Evolutionary conservation across 768 basidiomycete genomes (phyloP).

Genomic region (Suillus cothurnatus): DNA sequence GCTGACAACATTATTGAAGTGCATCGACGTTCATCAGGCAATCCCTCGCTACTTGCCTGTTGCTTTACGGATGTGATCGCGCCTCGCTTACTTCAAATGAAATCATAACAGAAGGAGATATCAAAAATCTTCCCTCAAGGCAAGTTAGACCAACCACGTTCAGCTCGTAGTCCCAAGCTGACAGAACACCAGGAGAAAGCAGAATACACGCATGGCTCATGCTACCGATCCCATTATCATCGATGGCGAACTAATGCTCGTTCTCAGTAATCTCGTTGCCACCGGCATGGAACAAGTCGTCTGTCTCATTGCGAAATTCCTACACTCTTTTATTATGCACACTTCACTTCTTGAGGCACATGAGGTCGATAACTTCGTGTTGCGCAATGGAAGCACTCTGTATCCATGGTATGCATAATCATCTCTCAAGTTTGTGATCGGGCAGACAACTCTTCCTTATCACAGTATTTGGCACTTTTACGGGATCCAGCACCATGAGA

Average conservation of each 20-base stretch:
- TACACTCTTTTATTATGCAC: slow-evolving; percentile 59
- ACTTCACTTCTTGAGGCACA: slow-evolving; percentile 62
- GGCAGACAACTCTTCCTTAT: slow-evolving; percentile 3
- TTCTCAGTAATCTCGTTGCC: slow-evolving; percentile 52
- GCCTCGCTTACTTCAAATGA: slow-evolving; percentile 44
- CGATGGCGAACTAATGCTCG: slow-evolving; percentile 56
- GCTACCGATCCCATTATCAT: slow-evolving; percentile 63
- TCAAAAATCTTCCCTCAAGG: slow-evolving; percentile 58
- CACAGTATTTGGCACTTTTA: slow-evolving; percentile 71
- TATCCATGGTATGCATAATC: slow-evolving; percentile 50
- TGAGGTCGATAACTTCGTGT: slow-evolving; percentile 74
- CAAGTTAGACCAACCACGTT: slow-evolving; percentile 29
- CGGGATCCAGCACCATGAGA: slow-evolving; percentile 55
- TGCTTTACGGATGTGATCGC: slow-evolving; percentile 69
- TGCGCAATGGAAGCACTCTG: slow-evolving; percentile 61
- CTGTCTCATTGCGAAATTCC: slow-evolving; percentile 60
- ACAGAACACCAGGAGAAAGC: slow-evolving; percentile 45
- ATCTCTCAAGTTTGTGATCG: background rate
- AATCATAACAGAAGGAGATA: slow-evolving; percentile 51
- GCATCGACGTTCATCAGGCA: slow-evolving; percentile 56
- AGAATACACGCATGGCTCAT: slow-evolving; percentile 41
- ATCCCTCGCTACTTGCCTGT: slow-evolving; percentile 61
- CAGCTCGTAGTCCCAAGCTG: background rate
- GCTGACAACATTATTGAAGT: slow-evolving; percentile 3
- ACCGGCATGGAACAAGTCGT: slow-evolving; percentile 51